A percentile compares a stretch with the other conserved stretches of the same genome.
Conservation (phyloP, 805 yeast species). For the Alloascoidea hylecoeti region DNA sequence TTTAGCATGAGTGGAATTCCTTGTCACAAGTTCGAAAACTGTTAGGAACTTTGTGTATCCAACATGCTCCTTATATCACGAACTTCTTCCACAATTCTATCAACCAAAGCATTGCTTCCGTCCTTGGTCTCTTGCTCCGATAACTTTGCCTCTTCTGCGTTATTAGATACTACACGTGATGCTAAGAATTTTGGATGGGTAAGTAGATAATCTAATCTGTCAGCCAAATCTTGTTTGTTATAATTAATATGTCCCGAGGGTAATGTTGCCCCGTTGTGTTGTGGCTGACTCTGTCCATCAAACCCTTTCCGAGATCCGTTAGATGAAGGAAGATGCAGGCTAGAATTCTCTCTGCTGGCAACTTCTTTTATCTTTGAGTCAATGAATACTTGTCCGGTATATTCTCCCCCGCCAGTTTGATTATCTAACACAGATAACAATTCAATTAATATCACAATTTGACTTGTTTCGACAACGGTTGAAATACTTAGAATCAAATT, state of each 20-base stretch:
- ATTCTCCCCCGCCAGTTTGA: constrained; percentile 38
- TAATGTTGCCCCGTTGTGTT: constrained; percentile 14
- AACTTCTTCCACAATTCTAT: constrained; percentile 32
- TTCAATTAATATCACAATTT: constrained; percentile 50
- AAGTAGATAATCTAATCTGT: constrained; percentile 53
- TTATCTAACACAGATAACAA: constrained; percentile 25
- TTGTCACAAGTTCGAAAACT: no score
- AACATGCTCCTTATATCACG: constrained; percentile 21
- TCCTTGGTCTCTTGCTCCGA: constrained; percentile 32
- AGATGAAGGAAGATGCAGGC: no score
- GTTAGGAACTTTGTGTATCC: no score
- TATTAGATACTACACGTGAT: constrained; percentile 49
- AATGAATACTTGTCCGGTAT: constrained; percentile 10
- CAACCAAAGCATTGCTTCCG: constrained; percentile 24
- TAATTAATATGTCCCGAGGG: constrained; percentile 14
- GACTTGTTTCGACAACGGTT: constrained; percentile 48
- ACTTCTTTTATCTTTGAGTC: background rate
- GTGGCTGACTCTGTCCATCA: constrained; percentile 8
- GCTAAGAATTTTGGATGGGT: constrained; percentile 80
- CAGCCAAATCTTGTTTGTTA: constrained; percentile 44
- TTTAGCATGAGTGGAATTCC: no score
- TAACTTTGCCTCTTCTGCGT: constrained; percentile 47
- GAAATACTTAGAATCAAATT: constrained; percentile 33
- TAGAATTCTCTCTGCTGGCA: background rate
- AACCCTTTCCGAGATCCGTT: background rate